Conservation (phyloP, 2,329 filamentous ascomycete species). For the Ophiostoma piceae region DNA sequence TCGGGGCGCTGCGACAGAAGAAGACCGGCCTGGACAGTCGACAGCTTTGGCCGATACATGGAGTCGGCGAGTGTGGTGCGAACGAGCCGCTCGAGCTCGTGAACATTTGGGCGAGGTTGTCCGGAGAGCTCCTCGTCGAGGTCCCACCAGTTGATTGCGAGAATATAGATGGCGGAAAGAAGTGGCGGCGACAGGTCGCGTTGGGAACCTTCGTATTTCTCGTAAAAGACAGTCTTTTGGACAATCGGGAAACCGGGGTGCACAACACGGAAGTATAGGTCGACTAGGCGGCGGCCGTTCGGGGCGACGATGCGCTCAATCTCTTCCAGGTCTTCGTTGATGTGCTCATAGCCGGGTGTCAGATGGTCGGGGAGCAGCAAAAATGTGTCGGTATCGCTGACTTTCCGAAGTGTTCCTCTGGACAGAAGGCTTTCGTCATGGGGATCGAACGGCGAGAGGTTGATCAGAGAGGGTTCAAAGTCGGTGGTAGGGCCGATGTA, state of each 20-base stretch:
- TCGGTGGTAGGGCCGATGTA: constrained; percentile 80
- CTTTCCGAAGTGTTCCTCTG: constrained; percentile 64
- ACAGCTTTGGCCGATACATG: constrained; percentile 50
- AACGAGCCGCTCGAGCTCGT: constrained; percentile 35
- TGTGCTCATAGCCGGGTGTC: constrained; percentile 66
- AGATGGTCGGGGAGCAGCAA: constrained; percentile 70
- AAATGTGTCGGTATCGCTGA: constrained; percentile 73
- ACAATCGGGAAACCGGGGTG: constrained; percentile 55
- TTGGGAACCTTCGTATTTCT: constrained; percentile 54
- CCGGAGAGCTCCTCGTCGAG: constrained; percentile 50
- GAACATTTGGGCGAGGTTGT: constrained; percentile 40
- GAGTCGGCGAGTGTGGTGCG: constrained; percentile 43
- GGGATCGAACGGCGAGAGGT: constrained; percentile 72
- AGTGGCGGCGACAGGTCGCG: constrained; percentile 55
- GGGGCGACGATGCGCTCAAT: constrained; percentile 66
- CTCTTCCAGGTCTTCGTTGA: constrained; percentile 58
- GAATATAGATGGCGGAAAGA: constrained; percentile 55
- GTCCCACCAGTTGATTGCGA: constrained; percentile 58
- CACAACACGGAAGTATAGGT: constrained; percentile 61
- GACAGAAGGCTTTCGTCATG: constrained; percentile 74
- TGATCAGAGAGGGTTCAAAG: constrained; percentile 77
- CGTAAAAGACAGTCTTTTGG: constrained; percentile 57
- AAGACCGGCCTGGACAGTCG: constrained; percentile 51
- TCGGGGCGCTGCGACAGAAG: constrained; percentile 47
- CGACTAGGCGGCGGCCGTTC: constrained; percentile 58